Evolutionary conservation across 345 rosid species (phyloP).

Genomic region (Angophora floribunda): DNA sequence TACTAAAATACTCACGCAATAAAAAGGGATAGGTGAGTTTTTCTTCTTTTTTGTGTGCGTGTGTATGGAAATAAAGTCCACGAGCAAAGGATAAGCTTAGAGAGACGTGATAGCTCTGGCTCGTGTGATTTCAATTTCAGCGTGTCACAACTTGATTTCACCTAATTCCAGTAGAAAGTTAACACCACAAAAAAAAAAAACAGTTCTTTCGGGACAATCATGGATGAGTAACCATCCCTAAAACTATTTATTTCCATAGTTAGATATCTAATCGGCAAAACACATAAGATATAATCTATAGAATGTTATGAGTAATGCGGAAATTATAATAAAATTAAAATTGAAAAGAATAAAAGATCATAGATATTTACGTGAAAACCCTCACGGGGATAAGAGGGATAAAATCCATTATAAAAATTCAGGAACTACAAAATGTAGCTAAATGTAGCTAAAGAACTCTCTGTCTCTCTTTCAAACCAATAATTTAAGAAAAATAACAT

Average conservation of each 20-base stretch:
- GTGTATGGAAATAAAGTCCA: background rate
- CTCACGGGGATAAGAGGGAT: too few relatives aligned
- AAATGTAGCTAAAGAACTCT: background rate
- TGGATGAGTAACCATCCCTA: background rate
- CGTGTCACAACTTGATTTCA: background rate
- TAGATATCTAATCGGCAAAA: background rate
- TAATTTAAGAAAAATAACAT: too few relatives aligned
- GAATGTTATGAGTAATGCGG: too few relatives aligned
- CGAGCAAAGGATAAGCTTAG: background rate
- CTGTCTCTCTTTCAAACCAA: background rate
- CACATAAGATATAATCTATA: too few relatives aligned
- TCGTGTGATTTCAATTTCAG: background rate
- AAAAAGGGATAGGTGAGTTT: background rate
- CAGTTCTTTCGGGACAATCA: background rate
- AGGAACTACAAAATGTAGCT: background rate
- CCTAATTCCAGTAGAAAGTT: background rate
- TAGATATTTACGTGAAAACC: too few relatives aligned
- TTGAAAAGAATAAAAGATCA: too few relatives aligned
- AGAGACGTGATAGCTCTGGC: background rate
- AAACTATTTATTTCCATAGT: background rate
- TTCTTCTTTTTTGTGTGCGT: background rate
- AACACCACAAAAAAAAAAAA: fast-evolving
- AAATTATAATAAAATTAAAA: too few relatives aligned
- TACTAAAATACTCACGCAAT: background rate
- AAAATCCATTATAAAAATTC: too few relatives aligned